A percentile compares a stretch with the other conserved stretches of the same genome.
These are phyloP conservation scores for Colletotrichum brevisporum DNA, from an alignment of 2,329 filamentous ascomycete genomes.

Conservation along the genomic window DNA sequence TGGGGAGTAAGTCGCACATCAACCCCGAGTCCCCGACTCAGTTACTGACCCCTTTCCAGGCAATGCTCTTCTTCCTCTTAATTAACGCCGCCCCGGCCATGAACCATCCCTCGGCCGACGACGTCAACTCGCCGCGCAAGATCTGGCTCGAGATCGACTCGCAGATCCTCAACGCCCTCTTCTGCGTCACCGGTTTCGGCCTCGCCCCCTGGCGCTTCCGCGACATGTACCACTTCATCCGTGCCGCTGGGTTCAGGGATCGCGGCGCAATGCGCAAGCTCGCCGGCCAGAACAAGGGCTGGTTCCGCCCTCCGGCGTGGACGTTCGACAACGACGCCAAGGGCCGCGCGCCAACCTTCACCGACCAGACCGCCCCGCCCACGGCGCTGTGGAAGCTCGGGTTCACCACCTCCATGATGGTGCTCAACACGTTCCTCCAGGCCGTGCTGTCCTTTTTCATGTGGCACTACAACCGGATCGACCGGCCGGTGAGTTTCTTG, in stretches of 20 bases:
- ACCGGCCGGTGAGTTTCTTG: conserved; percentile 43
- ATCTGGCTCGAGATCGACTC: conserved; percentile 41
- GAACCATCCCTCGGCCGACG: conserved; percentile 41
- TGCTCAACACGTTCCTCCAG: conserved; percentile 44
- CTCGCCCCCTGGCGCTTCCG: conserved; percentile 78
- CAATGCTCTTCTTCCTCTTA: conserved; percentile 49
- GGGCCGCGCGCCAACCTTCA: conserved; percentile 39
- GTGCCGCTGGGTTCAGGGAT: conserved; percentile 42
- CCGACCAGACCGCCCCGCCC: conserved; percentile 42
- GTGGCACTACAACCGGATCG: conserved; percentile 45
- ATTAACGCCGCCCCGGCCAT: conserved; percentile 45
- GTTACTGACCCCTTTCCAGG: conserved; percentile 38
- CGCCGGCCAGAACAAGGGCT: conserved; percentile 44
- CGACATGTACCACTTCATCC: conserved; percentile 42
- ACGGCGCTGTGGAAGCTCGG: conserved; percentile 45
- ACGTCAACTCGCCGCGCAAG: conserved; percentile 41
- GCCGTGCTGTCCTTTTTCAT: conserved; percentile 45
- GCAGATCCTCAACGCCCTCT: conserved; percentile 74
- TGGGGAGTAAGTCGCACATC: conserved; percentile 45
- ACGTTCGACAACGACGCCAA: conserved; percentile 36
- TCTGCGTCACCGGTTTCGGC: conserved; percentile 89
- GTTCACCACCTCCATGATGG: conserved; percentile 47
- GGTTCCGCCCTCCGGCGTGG: conserved; percentile 48
- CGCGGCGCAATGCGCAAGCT: conserved; percentile 43
- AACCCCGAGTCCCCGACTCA: not conserved